These are phyloP conservation scores for Gillenia trifoliata DNA, from an alignment of 306 rosid genomes.

Conservation along the genomic window DNA sequence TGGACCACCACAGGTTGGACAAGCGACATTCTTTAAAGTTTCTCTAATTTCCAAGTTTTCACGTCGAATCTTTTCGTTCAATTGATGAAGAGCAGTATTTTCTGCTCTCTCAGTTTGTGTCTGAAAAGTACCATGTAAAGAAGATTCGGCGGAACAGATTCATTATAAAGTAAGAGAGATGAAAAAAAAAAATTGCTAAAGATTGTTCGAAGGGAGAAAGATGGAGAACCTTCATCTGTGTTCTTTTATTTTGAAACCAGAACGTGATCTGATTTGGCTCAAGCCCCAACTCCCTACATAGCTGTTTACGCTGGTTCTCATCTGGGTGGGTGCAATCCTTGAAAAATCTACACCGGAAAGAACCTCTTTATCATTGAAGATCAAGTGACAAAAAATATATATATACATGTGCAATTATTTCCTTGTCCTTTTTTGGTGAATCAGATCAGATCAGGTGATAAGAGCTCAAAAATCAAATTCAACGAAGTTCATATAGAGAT, in stretches of 20 bases:
- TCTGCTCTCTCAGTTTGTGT: constrained; percentile 43
- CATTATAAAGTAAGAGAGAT: not conserved
- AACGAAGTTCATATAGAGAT: not conserved
- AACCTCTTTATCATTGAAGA: not conserved
- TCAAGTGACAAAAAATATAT: not conserved
- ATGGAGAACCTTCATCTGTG: constrained; percentile 54
- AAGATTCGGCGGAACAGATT: not conserved
- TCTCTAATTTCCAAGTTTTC: constrained; percentile 52
- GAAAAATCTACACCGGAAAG: constrained; percentile 37
- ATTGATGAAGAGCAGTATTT: constrained; percentile 39
- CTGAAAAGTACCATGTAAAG: constrained; percentile 20
- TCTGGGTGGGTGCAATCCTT: constrained; percentile 44
- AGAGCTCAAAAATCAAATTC: not conserved
- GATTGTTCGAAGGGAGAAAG: not conserved
- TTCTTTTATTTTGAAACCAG: constrained; percentile 71
- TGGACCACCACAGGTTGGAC: constrained; percentile 62
- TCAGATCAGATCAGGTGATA: no score
- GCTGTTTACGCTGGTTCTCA: constrained; percentile 33
- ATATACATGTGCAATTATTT: not conserved
- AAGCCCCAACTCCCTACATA: constrained; percentile 42
- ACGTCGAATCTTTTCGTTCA: constrained; percentile 49
- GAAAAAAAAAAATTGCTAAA: not conserved
- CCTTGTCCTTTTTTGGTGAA: no score
- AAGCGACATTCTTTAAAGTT: constrained; percentile 35
- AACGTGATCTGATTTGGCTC: constrained; percentile 43